Conservation (phyloP, 179 eudicot genomes). For the Gypsophila paniculata region DNA sequence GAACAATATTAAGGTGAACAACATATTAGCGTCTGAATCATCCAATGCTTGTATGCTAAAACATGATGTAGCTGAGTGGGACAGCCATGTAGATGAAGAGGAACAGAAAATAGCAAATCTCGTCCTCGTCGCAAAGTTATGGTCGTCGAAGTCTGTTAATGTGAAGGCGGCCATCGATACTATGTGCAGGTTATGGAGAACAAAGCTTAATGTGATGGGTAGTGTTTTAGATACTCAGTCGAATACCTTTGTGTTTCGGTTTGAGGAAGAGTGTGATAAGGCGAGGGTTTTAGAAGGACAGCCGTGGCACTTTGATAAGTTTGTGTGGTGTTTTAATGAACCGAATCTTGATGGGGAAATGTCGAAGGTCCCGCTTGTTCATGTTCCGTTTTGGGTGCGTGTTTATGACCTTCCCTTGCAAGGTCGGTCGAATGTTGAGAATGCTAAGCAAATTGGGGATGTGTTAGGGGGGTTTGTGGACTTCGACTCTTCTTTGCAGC, state of each 20-base stretch:
- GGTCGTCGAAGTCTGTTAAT: background rate
- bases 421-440: background rate
- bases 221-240: background rate
- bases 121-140: background rate
- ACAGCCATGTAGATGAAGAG: background rate
- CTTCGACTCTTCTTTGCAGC: background rate
- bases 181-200: background rate
- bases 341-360: background rate
- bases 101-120: background rate
- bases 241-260: background rate
- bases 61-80: background rate
- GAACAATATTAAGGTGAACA: background rate
- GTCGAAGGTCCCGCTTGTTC: background rate
- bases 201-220: background rate
- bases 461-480: background rate
- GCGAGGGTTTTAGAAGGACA: background rate
- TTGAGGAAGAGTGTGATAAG: background rate
- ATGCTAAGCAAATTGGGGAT: background rate
- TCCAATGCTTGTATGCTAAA: background rate
- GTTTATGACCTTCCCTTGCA: slow-evolving; percentile 5
- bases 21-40: background rate
- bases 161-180: background rate
- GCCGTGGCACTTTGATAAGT: slow-evolving; percentile 6
- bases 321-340: background rate
- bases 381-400: background rate